phyloP scores from a whole-genome alignment of 257 asterid genomes.

The Buddleja alternifolia region DNA sequence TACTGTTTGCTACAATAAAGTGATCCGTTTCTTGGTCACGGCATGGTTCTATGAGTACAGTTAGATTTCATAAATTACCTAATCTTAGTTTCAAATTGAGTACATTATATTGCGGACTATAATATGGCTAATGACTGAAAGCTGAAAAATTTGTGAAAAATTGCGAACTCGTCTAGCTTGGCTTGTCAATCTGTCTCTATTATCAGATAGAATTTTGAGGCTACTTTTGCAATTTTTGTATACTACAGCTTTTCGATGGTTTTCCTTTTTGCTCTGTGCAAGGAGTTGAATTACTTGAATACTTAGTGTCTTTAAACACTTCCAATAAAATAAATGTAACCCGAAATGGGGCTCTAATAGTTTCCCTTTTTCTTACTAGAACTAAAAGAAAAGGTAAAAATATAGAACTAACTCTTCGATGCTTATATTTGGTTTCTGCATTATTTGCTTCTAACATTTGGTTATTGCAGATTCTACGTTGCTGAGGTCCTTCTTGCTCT shows the following conservation, averaged over 20 bases:
- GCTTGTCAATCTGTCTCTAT: no score
- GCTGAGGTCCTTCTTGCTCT: conserved; percentile 96
- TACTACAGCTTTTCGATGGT: no score
- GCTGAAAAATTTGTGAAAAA: neutral
- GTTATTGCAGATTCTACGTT: conserved; percentile 69
- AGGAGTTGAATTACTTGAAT: no score
- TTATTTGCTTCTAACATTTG: conserved; percentile 17
- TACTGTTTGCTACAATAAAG: neutral
- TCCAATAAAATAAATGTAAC: no score
- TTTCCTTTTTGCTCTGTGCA: no score
- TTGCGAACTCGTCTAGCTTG: neutral
- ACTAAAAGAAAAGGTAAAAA: neutral
- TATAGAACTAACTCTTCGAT: neutral
- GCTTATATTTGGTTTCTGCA: no score
- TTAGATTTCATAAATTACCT: neutral
- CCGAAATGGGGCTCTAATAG: no score
- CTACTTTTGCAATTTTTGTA: no score
- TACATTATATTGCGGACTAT: neutral
- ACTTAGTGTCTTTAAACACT: no score
- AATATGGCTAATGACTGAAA: neutral
- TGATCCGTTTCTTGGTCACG: neutral
- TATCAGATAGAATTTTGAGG: no score
- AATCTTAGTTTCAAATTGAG: neutral
- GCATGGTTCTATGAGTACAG: neutral
- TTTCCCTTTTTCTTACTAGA: no score